These are phyloP conservation scores for Tremella fuciformis DNA, from an alignment of 768 basidiomycete species.

Conservation along the genomic window DNA sequence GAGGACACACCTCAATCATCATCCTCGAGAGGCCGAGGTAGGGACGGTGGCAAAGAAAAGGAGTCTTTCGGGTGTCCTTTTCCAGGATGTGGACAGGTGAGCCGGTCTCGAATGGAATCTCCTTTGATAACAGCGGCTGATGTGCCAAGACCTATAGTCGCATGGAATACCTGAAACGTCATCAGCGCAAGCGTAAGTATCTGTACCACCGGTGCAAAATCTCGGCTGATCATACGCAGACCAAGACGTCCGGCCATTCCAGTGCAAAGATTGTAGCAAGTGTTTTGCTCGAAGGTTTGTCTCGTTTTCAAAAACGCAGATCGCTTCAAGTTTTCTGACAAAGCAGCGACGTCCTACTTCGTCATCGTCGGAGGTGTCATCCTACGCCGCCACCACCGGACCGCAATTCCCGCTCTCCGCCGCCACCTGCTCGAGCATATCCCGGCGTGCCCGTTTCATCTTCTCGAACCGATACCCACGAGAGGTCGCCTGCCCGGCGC, in stretches of 20 bases:
- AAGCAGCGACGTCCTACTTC: slow-evolving; percentile 51
- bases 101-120: slow-evolving; percentile 5
- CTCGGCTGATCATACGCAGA: slow-evolving; percentile 30
- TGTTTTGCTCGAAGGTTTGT: slow-evolving; percentile 53
- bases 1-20: neutral
- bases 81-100: slow-evolving; percentile 46
- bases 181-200: slow-evolving; percentile 52
- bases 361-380: slow-evolving; percentile 52
- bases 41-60: slow-evolving; percentile 41
- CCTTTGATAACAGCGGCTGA: neutral
- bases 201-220: neutral
- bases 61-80: slow-evolving; percentile 44
- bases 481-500: slow-evolving; percentile 26
- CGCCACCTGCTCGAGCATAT: slow-evolving; percentile 28
- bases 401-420: slow-evolving; percentile 34
- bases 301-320: too few species aligned
- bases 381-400: slow-evolving; percentile 41
- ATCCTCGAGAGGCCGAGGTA: slow-evolving; percentile 18
- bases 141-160: slow-evolving; percentile 46
- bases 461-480: slow-evolving; percentile 37
- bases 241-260: slow-evolving; percentile 52
- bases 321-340: slow-evolving; percentile 6
- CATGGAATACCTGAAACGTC: slow-evolving; percentile 53
- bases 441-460: slow-evolving; percentile 44
- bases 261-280: slow-evolving; percentile 51